Evolutionary conservation across 2,329 filamentous ascomycete genomes (phyloP), one percentile per base, ranked within the genome.

Genomic region (Fusarium verticillioides): DNA sequence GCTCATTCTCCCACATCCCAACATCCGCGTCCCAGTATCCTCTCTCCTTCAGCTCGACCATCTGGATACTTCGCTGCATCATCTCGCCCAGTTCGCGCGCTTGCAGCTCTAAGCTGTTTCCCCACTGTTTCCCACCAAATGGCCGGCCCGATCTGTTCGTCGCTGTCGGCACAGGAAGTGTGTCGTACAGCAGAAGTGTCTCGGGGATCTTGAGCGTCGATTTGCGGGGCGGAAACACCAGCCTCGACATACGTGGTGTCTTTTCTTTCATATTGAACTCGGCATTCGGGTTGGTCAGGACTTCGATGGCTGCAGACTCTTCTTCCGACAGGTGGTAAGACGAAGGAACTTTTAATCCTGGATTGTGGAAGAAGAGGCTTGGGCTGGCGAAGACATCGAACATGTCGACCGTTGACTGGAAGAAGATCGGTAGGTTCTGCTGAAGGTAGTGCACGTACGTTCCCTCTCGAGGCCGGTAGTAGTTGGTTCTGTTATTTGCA

Each of bases 321-420:
- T 80, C 75, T 9, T 76, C 78, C 4, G 82, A 81, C 47, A 79
- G 75, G 64, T 79, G 73, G 70, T 90, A 89, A 4, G 83, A 82
- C 4, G 80, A 79, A 1, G 88, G 87, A 0, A 86, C 80, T 2
- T 81, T 72, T 9, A 89, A 65, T 0, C 86, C 87, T 0, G 89
- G 79, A 1, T 84, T 87, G 57, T 87, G 87, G 74, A 92, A 91
- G 75, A 91, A 87, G 3, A 91, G 82, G 58, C 84, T 83, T 1
- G 90, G 85, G 66, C 88, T 90, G 9, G 85, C 88, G 77, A 91
- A 92, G 1, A 87, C 80, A 72, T 92, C 90, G 69, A 92, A 91
- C 36, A 90, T 78, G 65, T 87, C 79, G 2, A 77, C 77, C 0
- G 89, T 88, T 1, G 71, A 74, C 15, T 73, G 70, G 75, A 92